Evolutionary conservation across 164 flowering plant species (phyloP), one percentile per base, ranked within the genome.

Genomic region (Saururus chinensis): DNA sequence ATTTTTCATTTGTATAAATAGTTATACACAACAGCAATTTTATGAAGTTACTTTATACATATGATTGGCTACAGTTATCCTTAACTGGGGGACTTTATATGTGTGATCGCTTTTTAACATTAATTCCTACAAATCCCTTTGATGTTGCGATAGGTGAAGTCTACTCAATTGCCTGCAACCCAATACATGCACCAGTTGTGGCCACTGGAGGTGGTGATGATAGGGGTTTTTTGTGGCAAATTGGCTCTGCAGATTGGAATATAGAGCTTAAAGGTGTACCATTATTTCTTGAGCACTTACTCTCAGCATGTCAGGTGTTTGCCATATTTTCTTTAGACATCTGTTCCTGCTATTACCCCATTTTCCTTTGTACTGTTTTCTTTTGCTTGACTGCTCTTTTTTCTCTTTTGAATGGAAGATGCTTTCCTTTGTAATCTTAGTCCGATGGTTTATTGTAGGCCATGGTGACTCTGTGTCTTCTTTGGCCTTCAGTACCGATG

Each of bases 121-220:
- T 48, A 56, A 13, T 19, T 66, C 1, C 19, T 40, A 21, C 35
- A 10, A 22, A 30, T 16, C 2, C 6, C 25, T 24, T 62, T 61
- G 20, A 6, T 56, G 25, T 62, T 71, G 64, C 53, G 17, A 30
- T 70, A 93, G 97, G 82, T 72, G 95, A 93, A 71, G 62, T 95
- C 7, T 91, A 88, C 69, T 63, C 89, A 7, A 88, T 84, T 70
- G 93, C 85, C 8, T 87, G 97, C 80, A 88, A 91, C 66, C 96
- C 97, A 67, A 76, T 78, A 56, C 92, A 91, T 76, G 67, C 89
- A 42, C 40, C 63, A 40, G 62, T 89, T 66, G 99, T 91, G 58
- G 95, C 91, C 62, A 87, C 95, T 37, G 97, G 97, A 49, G 97
- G 97, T 64, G 92, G 89, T 53, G 99, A 95, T 79, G 96, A 91